These are phyloP conservation scores for Adansonia rubrostipa DNA, from an alignment of 441 rosid genomes.

Conservation along the genomic window DNA sequence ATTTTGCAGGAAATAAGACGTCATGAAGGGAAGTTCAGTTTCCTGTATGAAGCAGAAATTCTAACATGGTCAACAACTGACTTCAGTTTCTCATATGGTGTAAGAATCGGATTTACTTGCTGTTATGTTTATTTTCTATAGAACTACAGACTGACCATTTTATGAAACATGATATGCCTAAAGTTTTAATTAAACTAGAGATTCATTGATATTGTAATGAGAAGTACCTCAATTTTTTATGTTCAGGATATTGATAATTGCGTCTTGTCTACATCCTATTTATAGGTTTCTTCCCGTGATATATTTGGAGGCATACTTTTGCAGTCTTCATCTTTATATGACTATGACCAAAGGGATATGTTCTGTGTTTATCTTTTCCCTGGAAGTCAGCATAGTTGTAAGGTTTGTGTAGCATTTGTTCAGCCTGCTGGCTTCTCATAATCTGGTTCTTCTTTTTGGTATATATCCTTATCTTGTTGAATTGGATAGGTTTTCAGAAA, in stretches of 20 bases:
- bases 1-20: constrained; percentile 65
- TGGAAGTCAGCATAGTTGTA: constrained; percentile 56
- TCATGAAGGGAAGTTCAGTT: constrained; percentile 62
- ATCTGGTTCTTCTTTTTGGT: constrained; percentile 19
- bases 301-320: constrained; percentile 77
- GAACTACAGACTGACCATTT: constrained; percentile 29
- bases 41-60: constrained; percentile 81
- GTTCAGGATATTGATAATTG: constrained; percentile 1
- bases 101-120: constrained; percentile 43
- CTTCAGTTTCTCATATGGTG: constrained; percentile 73
- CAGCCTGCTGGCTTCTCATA: background rate
- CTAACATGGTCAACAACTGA: constrained; percentile 75
- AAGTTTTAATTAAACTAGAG: background rate
- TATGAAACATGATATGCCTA: background rate
- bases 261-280: constrained; percentile 8
- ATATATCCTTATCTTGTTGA: constrained; percentile 35
- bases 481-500: constrained; percentile 70
- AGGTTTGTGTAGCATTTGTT: constrained; percentile 51
- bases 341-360: constrained; percentile 85
- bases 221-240: background rate
- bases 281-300: constrained; percentile 63
- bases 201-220: background rate
- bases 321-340: constrained; percentile 75
- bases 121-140: constrained; percentile 29
- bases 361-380: constrained; percentile 74